phyloP scores from a whole-genome alignment of 2,329 filamentous ascomycete genomes.

The Atkinsonella hypoxylon region DNA sequence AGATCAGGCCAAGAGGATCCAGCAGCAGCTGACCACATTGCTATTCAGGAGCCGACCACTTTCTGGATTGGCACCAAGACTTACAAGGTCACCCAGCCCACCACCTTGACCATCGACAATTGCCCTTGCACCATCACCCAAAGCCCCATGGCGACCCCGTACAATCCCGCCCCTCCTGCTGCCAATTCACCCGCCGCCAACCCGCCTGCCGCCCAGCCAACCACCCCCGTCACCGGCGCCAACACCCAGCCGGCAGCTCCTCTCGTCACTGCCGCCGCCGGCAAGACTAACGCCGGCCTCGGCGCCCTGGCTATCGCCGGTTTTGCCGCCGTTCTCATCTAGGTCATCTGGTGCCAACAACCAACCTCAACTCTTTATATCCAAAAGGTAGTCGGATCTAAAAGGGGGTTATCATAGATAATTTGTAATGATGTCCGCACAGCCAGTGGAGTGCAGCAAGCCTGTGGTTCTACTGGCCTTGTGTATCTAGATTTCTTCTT shows the following conservation, averaged over 20 bases:
- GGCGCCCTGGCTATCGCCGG: slow-evolving; percentile 27
- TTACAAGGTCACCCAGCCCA: slow-evolving; percentile 29
- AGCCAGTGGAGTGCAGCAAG: too few relatives aligned
- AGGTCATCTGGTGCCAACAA: too few relatives aligned
- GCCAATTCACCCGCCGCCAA: background rate
- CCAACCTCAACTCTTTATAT: too few relatives aligned
- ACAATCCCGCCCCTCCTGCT: background rate
- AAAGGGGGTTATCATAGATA: too few relatives aligned
- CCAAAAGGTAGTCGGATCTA: too few relatives aligned
- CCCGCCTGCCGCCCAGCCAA: slow-evolving; percentile 4
- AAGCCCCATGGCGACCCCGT: slow-evolving; percentile 9
- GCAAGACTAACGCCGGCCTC: slow-evolving; percentile 21
- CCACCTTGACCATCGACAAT: slow-evolving; percentile 34
- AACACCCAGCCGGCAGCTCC: slow-evolving; percentile 2
- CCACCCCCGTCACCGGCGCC: slow-evolving; percentile 8
- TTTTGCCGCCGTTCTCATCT: slow-evolving; percentile 26
- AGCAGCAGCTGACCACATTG: background rate
- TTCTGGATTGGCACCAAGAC: slow-evolving; percentile 29
- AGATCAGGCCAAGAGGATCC: background rate
- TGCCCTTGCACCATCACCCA: slow-evolving; percentile 32
- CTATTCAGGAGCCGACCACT: slow-evolving; percentile 16
- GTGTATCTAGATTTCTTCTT: too few relatives aligned
- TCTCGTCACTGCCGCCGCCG: slow-evolving; percentile 24
- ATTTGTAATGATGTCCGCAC: too few relatives aligned
- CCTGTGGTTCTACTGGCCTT: too few relatives aligned